Evolutionary conservation across 2,329 filamentous ascomycete species (phyloP).

Genomic region (Penicillium frequentans): DNA sequence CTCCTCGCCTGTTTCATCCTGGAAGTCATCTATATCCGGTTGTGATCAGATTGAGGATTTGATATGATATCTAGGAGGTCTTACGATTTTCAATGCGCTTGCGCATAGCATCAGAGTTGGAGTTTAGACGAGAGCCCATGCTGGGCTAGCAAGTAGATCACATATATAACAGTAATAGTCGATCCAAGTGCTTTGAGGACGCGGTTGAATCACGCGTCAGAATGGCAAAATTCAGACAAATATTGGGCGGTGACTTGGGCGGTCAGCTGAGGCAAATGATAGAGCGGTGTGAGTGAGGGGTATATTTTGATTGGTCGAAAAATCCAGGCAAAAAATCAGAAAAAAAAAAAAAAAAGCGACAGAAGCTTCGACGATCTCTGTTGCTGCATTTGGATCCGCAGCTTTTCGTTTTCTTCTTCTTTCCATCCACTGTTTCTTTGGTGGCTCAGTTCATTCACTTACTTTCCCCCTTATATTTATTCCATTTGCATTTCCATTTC

Average conservation of each 20-base stretch:
- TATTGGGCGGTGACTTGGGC: constrained; percentile 10
- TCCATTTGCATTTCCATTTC: constrained; percentile 8
- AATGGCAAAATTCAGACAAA: constrained; percentile 12
- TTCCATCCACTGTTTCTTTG: constrained; percentile 20
- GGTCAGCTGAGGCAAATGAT: constrained; percentile 15
- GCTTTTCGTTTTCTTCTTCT: constrained; percentile 23
- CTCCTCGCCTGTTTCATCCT: constrained; percentile 83
- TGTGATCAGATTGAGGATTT: constrained; percentile 8
- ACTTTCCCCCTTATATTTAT: constrained; percentile 15
- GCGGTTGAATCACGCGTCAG: constrained; percentile 15
- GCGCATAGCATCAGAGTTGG: constrained; percentile 59
- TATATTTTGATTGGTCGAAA: constrained; percentile 15
- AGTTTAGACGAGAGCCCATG: constrained; percentile 64
- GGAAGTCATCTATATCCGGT: constrained; percentile 62
- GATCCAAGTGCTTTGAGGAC: neutral
- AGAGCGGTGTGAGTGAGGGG: constrained; percentile 13
- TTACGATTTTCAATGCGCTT: constrained; percentile 63
- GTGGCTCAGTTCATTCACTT: constrained; percentile 25
- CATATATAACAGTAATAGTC: constrained; percentile 6
- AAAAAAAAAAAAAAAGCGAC: constrained; percentile 18
- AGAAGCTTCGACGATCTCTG: constrained; percentile 18
- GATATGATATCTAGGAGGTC: constrained; percentile 13
- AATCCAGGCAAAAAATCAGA: constrained; percentile 16
- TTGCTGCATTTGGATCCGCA: constrained; percentile 18
- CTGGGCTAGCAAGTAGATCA: constrained; percentile 25